phyloP scores from a whole-genome alignment of 371 early-diverging fungal species.

The Rhizopus sp. region DNA sequence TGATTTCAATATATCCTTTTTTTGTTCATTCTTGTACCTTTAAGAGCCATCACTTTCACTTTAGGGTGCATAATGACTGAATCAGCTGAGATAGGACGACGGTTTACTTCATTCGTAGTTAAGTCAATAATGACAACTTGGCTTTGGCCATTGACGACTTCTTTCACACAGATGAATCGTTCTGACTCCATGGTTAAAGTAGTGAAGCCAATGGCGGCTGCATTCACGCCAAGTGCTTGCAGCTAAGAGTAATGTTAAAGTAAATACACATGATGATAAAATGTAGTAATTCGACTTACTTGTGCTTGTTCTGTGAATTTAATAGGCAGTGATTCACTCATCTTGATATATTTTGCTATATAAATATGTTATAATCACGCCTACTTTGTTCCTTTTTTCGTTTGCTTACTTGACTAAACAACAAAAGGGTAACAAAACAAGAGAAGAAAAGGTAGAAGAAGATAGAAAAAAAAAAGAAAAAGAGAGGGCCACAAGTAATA shows the following conservation, averaged over 20 bases:
- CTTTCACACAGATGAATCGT: conserved; percentile 96
- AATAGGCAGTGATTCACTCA: conserved; percentile 80
- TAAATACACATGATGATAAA: not conserved
- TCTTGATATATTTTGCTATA: conserved; percentile 21
- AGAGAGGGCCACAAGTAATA: not conserved
- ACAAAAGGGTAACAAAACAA: not conserved
- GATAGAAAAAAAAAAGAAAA: not conserved
- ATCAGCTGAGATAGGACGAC: conserved; percentile 96
- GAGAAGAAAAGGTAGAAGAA: not conserved
- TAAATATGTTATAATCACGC: not conserved
- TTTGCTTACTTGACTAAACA: not conserved
- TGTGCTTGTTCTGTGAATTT: conserved; percentile 94
- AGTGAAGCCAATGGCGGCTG: conserved; percentile 92
- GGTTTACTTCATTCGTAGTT: conserved; percentile 77
- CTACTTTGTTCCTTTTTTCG: not conserved
- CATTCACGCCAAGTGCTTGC: conserved; percentile 87
- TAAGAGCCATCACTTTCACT: conserved; percentile 92
- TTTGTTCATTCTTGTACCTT: conserved; percentile 57
- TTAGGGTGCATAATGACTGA: conserved; percentile 98
- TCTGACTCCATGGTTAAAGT: conserved; percentile 98
- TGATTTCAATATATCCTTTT: not conserved
- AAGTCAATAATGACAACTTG: conserved; percentile 95
- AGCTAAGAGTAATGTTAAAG: conserved; percentile 60
- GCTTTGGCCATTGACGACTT: conserved; percentile 82
- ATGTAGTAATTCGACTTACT: conserved; percentile 52